Evolutionary conservation across 2,329 filamentous ascomycete species (phyloP).

Genomic region (Arthrobotrys musiformis): DNA sequence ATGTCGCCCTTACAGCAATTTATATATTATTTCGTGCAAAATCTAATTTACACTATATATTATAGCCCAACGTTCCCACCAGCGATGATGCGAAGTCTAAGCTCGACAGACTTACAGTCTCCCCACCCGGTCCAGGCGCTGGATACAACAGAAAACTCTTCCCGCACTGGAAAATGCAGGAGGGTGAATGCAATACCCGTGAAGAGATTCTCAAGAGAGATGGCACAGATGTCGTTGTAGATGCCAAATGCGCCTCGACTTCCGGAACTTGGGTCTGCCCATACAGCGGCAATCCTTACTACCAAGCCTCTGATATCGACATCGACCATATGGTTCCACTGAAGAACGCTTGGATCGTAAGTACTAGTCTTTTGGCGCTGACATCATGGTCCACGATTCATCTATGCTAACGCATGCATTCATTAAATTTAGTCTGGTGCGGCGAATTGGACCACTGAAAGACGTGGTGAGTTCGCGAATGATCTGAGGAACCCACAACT

Average conservation of each 20-base stretch:
- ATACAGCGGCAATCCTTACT: slow-evolving; percentile 79
- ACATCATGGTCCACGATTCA: not conserved
- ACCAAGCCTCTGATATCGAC: slow-evolving; percentile 75
- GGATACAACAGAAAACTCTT: slow-evolving; percentile 71
- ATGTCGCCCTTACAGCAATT: not conserved
- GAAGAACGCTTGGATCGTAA: slow-evolving; percentile 78
- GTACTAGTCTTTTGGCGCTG: slow-evolving; percentile 19
- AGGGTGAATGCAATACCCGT: slow-evolving; percentile 75
- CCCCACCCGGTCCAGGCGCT: not conserved
- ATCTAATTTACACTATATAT: no score
- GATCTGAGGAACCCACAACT: slow-evolving; percentile 80
- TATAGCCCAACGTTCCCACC: slow-evolving; percentile 34
- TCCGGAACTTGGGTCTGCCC: slow-evolving; percentile 77
- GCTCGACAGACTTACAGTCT: slow-evolving; percentile 25
- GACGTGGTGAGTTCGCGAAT: slow-evolving; percentile 78
- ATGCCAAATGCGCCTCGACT: slow-evolving; percentile 71
- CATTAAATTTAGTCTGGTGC: slow-evolving; percentile 72
- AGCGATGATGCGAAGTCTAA: slow-evolving; percentile 27
- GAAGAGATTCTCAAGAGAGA: slow-evolving; percentile 80
- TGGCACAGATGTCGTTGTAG: slow-evolving; percentile 71
- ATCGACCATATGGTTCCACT: slow-evolving; percentile 87
- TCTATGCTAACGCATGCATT: not conserved
- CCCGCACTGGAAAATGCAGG: slow-evolving; percentile 75
- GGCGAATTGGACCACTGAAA: slow-evolving; percentile 74
- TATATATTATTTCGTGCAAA: no score